Evolutionary conservation across 2,329 filamentous ascomycete genomes (phyloP).

Genomic region (Elsinoe batatas): DNA sequence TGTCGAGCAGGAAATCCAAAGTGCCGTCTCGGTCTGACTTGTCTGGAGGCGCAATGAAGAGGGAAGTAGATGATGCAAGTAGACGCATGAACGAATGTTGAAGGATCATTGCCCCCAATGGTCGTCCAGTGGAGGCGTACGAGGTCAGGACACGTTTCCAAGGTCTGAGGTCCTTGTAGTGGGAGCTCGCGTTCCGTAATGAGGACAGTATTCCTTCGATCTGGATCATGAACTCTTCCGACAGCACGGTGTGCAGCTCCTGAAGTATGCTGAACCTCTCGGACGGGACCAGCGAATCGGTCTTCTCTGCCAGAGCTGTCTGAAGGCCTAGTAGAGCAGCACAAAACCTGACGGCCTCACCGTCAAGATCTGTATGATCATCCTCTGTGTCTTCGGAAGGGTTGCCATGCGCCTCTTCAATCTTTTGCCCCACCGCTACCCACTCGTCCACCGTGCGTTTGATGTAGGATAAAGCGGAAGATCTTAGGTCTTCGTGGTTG

Average conservation of each 20-base stretch:
- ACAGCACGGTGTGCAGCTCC: constrained; percentile 61
- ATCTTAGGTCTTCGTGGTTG: constrained; percentile 59
- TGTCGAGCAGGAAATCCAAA: constrained; percentile 47
- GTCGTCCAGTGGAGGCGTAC: constrained; percentile 69
- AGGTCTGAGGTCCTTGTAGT: constrained; percentile 59
- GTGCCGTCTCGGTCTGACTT: constrained; percentile 53
- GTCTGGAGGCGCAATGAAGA: constrained; percentile 57
- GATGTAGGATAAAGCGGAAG: constrained; percentile 56
- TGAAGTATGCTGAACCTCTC: constrained; percentile 66
- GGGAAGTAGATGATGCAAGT: constrained; percentile 65
- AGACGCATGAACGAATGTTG: constrained; percentile 83
- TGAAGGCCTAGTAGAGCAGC: constrained; percentile 87
- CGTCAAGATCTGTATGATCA: constrained; percentile 32
- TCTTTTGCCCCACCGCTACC: constrained; percentile 49
- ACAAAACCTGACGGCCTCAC: constrained; percentile 55
- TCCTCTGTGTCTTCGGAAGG: constrained; percentile 1
- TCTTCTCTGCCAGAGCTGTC: constrained; percentile 66
- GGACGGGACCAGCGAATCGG: constrained; percentile 68
- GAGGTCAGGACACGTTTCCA: constrained; percentile 82
- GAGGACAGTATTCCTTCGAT: constrained; percentile 86
- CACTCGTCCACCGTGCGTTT: constrained; percentile 65
- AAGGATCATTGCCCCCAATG: constrained; percentile 81
- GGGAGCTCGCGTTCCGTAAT: constrained; percentile 65
- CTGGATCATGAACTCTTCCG: constrained; percentile 73
- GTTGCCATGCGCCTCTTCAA: constrained; percentile 21